These are phyloP conservation scores for Monosporascus sp. DNA, from an alignment of 2,329 filamentous ascomycete genomes.

Conservation along the genomic window DNA sequence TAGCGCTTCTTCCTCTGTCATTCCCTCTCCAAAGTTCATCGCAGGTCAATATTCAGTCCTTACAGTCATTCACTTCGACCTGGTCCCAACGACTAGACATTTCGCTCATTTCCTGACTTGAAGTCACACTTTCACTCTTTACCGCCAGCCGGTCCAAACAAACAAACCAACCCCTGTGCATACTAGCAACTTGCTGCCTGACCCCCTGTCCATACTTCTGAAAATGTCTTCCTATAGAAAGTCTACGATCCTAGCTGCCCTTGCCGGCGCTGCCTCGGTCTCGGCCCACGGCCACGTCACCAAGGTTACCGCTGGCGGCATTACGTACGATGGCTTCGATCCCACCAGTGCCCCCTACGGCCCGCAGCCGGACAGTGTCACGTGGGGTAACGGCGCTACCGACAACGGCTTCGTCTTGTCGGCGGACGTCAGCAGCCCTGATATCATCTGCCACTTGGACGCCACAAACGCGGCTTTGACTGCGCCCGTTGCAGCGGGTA, in stretches of 20 bases:
- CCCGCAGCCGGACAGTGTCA: constrained; percentile 18
- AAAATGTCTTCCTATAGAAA: neutral
- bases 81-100: neutral
- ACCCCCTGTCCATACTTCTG: neutral
- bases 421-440: constrained; percentile 23
- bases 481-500: constrained; percentile 50
- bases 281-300: constrained; percentile 27
- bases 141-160: neutral
- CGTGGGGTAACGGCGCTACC: constrained; percentile 28
- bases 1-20: neutral
- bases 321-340: constrained; percentile 9
- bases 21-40: neutral
- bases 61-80: neutral
- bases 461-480: constrained; percentile 25
- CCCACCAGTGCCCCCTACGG: constrained; percentile 9
- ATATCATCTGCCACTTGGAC: constrained; percentile 34
- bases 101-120: neutral
- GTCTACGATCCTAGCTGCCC: constrained; percentile 5
- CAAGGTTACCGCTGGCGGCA: constrained; percentile 17
- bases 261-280: constrained; percentile 17
- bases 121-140: neutral
- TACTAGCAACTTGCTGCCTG: neutral
- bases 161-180: neutral
- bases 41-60: neutral
- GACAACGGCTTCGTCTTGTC: constrained; percentile 34